phyloP scores from a whole-genome alignment of 164 flowering plant species.

The Annona squamosa region DNA sequence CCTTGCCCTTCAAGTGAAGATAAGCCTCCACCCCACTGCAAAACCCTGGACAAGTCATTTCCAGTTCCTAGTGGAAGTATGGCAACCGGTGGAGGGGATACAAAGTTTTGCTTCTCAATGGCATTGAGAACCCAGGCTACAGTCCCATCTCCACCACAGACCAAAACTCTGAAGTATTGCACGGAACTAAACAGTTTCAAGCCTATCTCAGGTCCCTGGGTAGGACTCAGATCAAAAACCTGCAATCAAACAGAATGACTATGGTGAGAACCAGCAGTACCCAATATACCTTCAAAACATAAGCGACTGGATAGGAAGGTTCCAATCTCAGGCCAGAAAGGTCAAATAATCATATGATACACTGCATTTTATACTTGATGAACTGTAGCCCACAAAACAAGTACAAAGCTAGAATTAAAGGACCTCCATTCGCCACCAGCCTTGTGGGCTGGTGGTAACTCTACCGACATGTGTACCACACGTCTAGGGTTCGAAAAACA shows the following conservation, averaged over 20 bases:
- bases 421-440: too few species aligned
- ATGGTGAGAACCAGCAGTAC: not conserved
- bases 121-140: slow-evolving; percentile 87
- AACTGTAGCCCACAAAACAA: too few species aligned
- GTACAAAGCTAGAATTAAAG: too few species aligned
- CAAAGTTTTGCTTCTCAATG: slow-evolving; percentile 60
- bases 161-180: slow-evolving; percentile 60
- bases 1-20: slow-evolving; percentile 48
- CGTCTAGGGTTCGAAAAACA: too few species aligned
- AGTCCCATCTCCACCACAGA: slow-evolving; percentile 88
- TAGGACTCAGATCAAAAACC: slow-evolving; percentile 60
- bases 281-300: not conserved
- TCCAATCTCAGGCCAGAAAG: not conserved
- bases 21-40: slow-evolving; percentile 79
- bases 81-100: slow-evolving; percentile 82
- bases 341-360: not conserved
- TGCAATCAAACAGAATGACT: slow-evolving; percentile 20
- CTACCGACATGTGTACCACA: too few species aligned
- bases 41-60: slow-evolving; percentile 71
- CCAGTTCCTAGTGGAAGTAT: slow-evolving; percentile 79
- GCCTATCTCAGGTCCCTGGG: slow-evolving; percentile 65
- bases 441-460: too few species aligned
- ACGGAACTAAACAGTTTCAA: slow-evolving; percentile 45
- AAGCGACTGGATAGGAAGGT: not conserved
- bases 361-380: not conserved